Percentiles rank a stretch among this genome's conserved stretches.
Evolutionary conservation across 2,329 filamentous ascomycete genomes (phyloP).

Genomic region (Calonectria multiphialidica): DNA sequence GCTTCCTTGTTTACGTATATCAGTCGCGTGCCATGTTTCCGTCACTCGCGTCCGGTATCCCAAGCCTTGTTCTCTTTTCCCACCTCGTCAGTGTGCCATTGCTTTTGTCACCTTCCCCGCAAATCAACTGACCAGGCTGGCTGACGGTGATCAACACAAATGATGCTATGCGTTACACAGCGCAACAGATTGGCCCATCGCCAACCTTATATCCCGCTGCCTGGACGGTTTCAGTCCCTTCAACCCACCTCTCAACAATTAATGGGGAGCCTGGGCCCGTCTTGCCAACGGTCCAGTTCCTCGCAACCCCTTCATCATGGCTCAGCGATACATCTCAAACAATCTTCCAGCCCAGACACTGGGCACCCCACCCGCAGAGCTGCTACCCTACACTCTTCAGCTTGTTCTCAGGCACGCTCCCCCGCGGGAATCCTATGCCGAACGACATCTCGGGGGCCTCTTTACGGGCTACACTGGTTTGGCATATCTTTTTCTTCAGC

Average conservation of each 20-base stretch:
- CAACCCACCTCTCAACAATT: not conserved
- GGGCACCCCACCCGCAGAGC: conserved; percentile 40
- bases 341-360: conserved; percentile 47
- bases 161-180: conserved; percentile 38
- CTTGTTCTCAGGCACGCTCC: conserved; percentile 52
- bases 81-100: not conserved
- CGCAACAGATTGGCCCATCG: not conserved
- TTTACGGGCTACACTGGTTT: conserved; percentile 67
- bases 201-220: not conserved
- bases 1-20: not conserved
- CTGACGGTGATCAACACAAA: conserved; percentile 33
- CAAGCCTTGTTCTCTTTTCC: not conserved
- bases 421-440: conserved; percentile 50
- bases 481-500: conserved; percentile 66
- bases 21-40: not conserved
- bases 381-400: conserved; percentile 51
- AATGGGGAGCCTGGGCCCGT: conserved; percentile 10
- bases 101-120: conserved; percentile 21
- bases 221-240: not conserved
- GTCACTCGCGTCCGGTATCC: not conserved
- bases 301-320: conserved; percentile 32
- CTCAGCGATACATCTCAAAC: conserved; percentile 50
- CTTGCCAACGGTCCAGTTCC: conserved; percentile 12
- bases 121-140: conserved; percentile 29
- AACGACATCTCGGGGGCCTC: conserved; percentile 57